Conservation (phyloP, 2,329 filamentous ascomycete species). For the Aureobasidium uvarum region DNA sequence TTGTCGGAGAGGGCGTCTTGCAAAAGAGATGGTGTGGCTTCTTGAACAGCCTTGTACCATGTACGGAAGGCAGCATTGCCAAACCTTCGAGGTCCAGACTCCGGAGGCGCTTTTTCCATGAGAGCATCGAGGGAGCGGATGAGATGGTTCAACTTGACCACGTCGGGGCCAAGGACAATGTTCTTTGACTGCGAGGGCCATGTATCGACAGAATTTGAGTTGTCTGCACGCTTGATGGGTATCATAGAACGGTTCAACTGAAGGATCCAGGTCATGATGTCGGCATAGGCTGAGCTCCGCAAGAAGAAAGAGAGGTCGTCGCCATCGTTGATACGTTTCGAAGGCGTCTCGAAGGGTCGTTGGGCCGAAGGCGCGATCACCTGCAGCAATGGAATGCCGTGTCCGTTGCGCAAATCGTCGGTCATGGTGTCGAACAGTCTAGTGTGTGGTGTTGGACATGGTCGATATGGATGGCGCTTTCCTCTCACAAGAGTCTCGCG, state of each 20-base stretch:
- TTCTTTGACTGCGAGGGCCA: slow-evolving; percentile 50
- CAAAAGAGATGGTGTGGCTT: slow-evolving; percentile 57
- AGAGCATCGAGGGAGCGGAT: slow-evolving; percentile 63
- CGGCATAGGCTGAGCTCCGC: slow-evolving; percentile 75
- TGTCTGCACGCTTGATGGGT: slow-evolving; percentile 56
- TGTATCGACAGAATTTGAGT: slow-evolving; percentile 49
- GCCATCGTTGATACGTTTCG: slow-evolving; percentile 81
- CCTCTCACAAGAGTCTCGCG: not conserved
- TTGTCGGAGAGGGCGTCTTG: slow-evolving; percentile 54
- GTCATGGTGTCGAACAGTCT: slow-evolving; percentile 24
- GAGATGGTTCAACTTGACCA: slow-evolving; percentile 65
- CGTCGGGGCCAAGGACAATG: slow-evolving; percentile 53
- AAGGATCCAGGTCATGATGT: slow-evolving; percentile 82
- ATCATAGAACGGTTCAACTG: slow-evolving; percentile 88
- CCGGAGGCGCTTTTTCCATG: slow-evolving; percentile 76
- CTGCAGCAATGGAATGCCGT: slow-evolving; percentile 33
- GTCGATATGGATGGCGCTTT: not conserved
- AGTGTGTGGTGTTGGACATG: slow-evolving; percentile 1
- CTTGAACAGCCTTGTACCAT: slow-evolving; percentile 72
- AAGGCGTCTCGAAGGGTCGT: slow-evolving; percentile 64
- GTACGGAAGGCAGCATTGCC: slow-evolving; percentile 87
- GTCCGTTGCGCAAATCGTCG: slow-evolving; percentile 29
- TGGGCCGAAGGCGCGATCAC: slow-evolving; percentile 49
- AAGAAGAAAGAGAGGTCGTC: slow-evolving; percentile 80
- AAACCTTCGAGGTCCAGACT: slow-evolving; percentile 81